Base-by-base conservation (phyloP, 176 grass and related monocot species). In the Themeda triandra region DNA sequence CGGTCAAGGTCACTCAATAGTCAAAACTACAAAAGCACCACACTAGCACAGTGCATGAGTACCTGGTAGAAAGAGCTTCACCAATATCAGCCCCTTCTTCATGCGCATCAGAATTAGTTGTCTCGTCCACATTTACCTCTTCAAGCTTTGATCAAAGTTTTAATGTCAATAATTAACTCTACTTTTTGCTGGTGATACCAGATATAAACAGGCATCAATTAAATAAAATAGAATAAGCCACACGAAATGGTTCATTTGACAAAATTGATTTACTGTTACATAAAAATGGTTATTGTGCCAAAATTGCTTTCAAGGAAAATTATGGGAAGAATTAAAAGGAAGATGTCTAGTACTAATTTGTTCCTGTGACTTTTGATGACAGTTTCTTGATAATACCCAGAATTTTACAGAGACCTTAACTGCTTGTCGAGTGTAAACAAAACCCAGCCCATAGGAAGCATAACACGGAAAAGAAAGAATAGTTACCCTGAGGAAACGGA, bases 51-150 rank as follows among this genome's bases (percentile, higher is more conserved):
- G 60, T 59, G 60, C 49, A 83, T 69, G 73, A 45, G 60, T 89
- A 92, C 90, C 90, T 89, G 71, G 60, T 69, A 82, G 85, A 88
- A 83, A 86, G 88, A 90, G 78, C 88, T 83, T 93, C 91, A 83
- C n/a, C 85, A 71, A 46, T 56, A 58, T 86, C 88, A 70, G 82
- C 86, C 41, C 45, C 73, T 68, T 90, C 85, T 88, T 90, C 82
- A 41, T 54, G 39, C 83, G 86, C 82, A 77, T 90, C 86, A 56
- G 71, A 88, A 36, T 79, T 70, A 63, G 63, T 71, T 62, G 77
- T 51, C 73, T 37, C 69, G 14, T 86, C 88, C 66, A 30, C 83
- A 87, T 93, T 58, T 75, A 82, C 27, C 60, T 90, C 88, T 83
- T 93, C 88, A 85, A 90, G 30, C 88, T 93, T 85, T 86, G 80